phyloP scores from a whole-genome alignment of 1,139 yeast genomes.

The Torulaspora globosa region DNA sequence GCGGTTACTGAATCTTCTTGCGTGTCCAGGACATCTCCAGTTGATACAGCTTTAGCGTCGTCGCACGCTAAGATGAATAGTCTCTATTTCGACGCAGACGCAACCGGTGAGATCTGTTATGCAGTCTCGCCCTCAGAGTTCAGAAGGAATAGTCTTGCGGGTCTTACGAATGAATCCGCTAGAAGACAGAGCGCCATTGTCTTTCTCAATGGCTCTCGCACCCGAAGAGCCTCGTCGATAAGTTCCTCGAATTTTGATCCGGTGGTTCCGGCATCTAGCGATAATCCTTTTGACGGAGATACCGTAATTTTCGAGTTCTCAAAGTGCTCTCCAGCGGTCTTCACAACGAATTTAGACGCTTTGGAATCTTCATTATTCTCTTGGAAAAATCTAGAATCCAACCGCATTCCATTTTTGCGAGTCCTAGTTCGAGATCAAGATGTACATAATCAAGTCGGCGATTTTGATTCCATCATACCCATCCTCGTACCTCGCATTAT shows the following conservation, averaged over 20 bases:
- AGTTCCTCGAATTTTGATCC: conserved; percentile 8
- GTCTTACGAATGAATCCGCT: conserved; percentile 20
- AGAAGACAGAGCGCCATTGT: conserved; percentile 23
- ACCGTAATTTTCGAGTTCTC: conserved; percentile 12
- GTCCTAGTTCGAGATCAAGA: conserved; percentile 7
- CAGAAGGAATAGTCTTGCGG: conserved; percentile 25
- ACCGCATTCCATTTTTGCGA: conserved; percentile 12
- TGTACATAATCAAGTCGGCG: background rate
- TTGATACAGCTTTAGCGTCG: background rate
- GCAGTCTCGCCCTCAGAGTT: conserved; percentile 28
- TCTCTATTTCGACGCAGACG: conserved; percentile 11
- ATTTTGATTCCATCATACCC: background rate
- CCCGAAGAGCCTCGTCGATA: conserved; percentile 19
- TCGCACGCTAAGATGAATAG: conserved; percentile 3
- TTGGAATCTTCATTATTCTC: conserved; percentile 18
- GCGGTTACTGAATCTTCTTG: background rate
- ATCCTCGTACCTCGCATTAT: conserved; percentile 8
- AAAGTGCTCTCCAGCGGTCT: conserved; percentile 11
- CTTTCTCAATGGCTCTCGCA: conserved; percentile 7
- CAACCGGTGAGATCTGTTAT: conserved; percentile 9
- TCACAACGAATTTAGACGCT: conserved; percentile 17
- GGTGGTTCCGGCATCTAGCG: conserved; percentile 4
- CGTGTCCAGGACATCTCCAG: background rate
- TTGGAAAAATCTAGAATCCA: conserved; percentile 8
- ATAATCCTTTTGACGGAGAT: conserved; percentile 15